Base-by-base conservation (phyloP, 2,329 filamentous ascomycete genomes). In the Exophiala calicioides region DNA sequence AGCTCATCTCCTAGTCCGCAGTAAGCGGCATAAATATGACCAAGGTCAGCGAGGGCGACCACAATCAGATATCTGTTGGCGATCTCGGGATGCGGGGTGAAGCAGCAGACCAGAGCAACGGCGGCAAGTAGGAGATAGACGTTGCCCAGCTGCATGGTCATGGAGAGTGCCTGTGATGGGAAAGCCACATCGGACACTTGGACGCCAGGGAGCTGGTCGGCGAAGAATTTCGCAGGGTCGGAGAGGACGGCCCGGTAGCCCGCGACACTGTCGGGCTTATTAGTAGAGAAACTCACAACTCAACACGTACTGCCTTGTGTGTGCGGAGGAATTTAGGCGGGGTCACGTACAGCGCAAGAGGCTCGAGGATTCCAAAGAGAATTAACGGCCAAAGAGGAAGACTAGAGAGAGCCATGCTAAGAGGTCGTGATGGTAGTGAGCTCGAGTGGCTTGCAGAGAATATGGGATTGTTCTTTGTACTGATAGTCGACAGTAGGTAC, bases 141-240 rank as follows among this genome's bases (percentile, higher is more conserved):
- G 58, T 89, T 89, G 33, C 82, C 84, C 12, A 89, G 73, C 66
- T 89, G 83, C 57, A 79, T 74, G 34, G 81, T 78, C 20, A 87
- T 67, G n/a, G 84, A 70, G 31, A 77, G 71, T 52, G 73, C 72
- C 56, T 63, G 66, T 4, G 63, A 62, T 23, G 66, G 64, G 31
- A 68, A 53, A 20, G 59, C 46, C 10, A 73, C 71, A 20, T 67
- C 61, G 16, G 64, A 57, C 9, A 69, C 44, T 7, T 65, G 30
- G 8, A 59, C 58, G 34, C 63, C 58, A 4, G 78, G 74, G 29
- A 81, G 72, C 62, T 88, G 84, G 58, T 82, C 76, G 15, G 72
- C 67, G 50, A 85, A 76, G 64, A 88, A 88, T 72, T 77, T 80
- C 40, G 76, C 69, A 8, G 81, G 73, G 50, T 78, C 68, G 26